phyloP scores from a whole-genome alignment of 1,284 basidiomycete genomes.

The Coriolopsis trogii region DNA sequence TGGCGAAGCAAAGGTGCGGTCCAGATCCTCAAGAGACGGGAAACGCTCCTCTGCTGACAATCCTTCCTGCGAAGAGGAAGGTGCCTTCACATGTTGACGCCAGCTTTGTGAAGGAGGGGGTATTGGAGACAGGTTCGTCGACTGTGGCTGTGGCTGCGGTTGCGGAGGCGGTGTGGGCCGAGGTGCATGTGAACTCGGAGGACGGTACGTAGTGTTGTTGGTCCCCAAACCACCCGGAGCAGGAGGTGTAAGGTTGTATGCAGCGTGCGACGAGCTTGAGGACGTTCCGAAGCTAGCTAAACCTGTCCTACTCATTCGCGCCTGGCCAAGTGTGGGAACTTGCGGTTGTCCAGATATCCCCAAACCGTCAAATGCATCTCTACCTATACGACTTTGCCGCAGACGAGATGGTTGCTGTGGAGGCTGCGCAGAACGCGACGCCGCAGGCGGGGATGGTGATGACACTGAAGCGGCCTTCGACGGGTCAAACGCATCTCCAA shows the following conservation, averaged over 20 bases:
- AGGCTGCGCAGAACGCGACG: slow-evolving; percentile 28
- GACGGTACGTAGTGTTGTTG: slow-evolving; percentile 33
- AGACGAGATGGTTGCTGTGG: slow-evolving; percentile 10
- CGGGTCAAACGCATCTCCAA: slow-evolving; percentile 54
- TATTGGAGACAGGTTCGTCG: slow-evolving; percentile 25
- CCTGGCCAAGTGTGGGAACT: slow-evolving; percentile 74
- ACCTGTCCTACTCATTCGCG: slow-evolving; percentile 68
- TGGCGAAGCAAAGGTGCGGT: slow-evolving; percentile 55
- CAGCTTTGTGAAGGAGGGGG: slow-evolving; percentile 27
- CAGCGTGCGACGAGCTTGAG: slow-evolving; percentile 17
- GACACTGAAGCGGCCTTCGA: slow-evolving; percentile 18
- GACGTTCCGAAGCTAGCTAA: slow-evolving; percentile 50
- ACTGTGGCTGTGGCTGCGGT: slow-evolving; percentile 27
- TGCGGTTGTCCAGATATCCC: slow-evolving; percentile 53
- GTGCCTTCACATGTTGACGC: slow-evolving; percentile 23
- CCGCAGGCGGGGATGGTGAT: slow-evolving; percentile 12
- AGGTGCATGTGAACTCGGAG: slow-evolving; percentile 48
- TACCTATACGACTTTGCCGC: slow-evolving; percentile 35
- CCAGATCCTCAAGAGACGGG: slow-evolving; percentile 77
- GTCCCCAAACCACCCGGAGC: slow-evolving; percentile 26
- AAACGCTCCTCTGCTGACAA: slow-evolving; percentile 67
- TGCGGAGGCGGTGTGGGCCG: slow-evolving; percentile 45
- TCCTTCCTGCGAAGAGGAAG: slow-evolving; percentile 38
- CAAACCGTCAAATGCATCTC: slow-evolving; percentile 79
- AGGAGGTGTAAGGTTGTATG: slow-evolving; percentile 25